Evolutionary conservation across 2,329 filamentous ascomycete species (phyloP), one percentile per base, ranked within the genome.

Genomic region (Aureobasidium sp.): DNA sequence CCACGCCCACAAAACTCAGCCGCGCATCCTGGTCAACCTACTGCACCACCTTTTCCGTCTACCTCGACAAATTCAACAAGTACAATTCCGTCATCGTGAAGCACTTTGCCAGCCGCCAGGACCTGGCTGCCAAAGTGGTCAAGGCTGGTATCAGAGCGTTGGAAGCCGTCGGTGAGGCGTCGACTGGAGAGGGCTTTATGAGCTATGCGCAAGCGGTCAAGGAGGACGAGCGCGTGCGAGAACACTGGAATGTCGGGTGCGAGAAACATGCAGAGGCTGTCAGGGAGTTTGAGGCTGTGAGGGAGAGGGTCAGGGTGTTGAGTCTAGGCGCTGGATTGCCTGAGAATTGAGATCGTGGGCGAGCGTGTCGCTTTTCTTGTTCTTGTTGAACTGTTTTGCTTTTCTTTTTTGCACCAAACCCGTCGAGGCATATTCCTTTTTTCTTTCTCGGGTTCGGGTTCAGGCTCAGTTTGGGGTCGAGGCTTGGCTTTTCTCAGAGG

Each of bases 171-270:
- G 81, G 82, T 4, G 80, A 83, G 62, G 68, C 67, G 1, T 71
- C 66, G 2, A 67, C 54, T 0, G 64, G 65, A 27, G 65, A 74
- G 21, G 83, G 81, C 0, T 77, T 85, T 25, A 69, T 75, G 17
- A 79, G 81, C 60, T 90, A 90, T 69, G 70, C 83, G 61, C 74
- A 74, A 38, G 47, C 37, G 1, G 37, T 51, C 46, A 53, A 53
- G 49, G 82, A 89, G 70, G 88, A 91, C 68, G 80, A 84, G 64
- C 75, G 77, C 50, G 81, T 89, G 5, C 77, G 84, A 60, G 77
- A 77, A 67, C 78, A 80, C 60, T 90, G 87, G 85, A 73, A 74
- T 31, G 70, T 79, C 9, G 82, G 82, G 8, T 83, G 81, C 62
- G 79, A 83, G 45, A 78, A 78, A 62, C 87, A 91, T 67, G 79